Base-by-base conservation (phyloP, 192 early-diverging fungal species). In the Mortierella antarctica region DNA sequence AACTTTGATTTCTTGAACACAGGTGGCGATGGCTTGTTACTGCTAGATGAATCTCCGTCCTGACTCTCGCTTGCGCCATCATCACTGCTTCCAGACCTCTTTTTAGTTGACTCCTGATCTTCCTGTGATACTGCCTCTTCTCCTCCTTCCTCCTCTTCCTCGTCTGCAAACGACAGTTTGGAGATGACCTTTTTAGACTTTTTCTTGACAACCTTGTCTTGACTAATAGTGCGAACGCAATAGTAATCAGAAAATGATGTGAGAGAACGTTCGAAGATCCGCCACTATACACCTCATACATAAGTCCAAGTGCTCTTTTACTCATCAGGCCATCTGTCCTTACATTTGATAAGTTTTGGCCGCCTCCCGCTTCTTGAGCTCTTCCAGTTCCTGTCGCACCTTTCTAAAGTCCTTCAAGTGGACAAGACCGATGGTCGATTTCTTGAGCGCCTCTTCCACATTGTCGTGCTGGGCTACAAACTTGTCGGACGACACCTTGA, bases 391-490 rank as follows among this genome's bases (percentile, higher is more conserved):
- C 66, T 91, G 89, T 45, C 92, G 84, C 62, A 96, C 97, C 57
- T 94, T 89, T 54, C 94, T 91, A 68, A 97, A 98, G 57, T 98
- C 96, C 64, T 94, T 91, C 39, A 97, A 86, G 65, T 93, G 86
- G 2, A 97, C 95, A 39, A 98, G 84, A 50, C 97, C 97, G 52
- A 97, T 88, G 1, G 97, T 97, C 48, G 92, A 92, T n/a, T 86
- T 88, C 74, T 95, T 97, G 41, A 98, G 88, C 40, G 92, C 91
- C 64, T 87, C 89, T 69, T 98, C 96, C 2, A 96, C 90, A 75
- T 88, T 89, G 45, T 89, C 90, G 49, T 90, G 86, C 47, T 95
- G 92, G 10, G 89, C 71, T 1, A 96, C 92, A 74, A 97, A 98
- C 70, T 93, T 93, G 65, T 92, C 91, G 5, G 87, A 82, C 11